These are phyloP conservation scores for Ophiostoma himal-ulmi DNA, from an alignment of 2,329 filamentous ascomycete genomes.

Conservation along the genomic window DNA sequence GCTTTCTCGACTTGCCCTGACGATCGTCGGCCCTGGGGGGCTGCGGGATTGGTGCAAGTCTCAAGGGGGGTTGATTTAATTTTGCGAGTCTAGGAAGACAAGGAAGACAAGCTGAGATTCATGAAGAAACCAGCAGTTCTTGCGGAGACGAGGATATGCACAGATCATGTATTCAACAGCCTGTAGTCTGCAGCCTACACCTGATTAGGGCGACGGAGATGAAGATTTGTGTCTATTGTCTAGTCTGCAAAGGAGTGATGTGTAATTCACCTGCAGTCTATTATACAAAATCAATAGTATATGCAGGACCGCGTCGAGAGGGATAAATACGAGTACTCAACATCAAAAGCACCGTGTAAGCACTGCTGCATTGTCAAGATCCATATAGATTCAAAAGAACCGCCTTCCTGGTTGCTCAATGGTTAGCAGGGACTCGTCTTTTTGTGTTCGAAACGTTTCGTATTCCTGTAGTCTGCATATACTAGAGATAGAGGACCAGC, in stretches of 20 bases:
- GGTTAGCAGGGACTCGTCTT: neutral
- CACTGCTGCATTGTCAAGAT: too few species aligned
- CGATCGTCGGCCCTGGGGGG: conserved; percentile 18
- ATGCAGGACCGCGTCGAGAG: conserved; percentile 9
- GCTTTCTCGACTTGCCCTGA: conserved; percentile 7
- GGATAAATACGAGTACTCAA: neutral
- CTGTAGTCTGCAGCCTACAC: neutral
- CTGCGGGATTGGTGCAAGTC: neutral
- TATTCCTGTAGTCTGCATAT: neutral
- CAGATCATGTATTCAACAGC: neutral
- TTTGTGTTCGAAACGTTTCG: neutral
- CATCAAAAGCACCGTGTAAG: neutral
- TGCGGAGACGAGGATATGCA: neutral
- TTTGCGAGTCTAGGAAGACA: neutral
- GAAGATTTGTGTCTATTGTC: neutral
- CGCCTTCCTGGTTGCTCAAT: neutral
- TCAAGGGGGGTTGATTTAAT: conserved; percentile 14
- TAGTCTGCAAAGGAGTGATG: neutral
- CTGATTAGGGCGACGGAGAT: conserved; percentile 3
- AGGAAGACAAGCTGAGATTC: neutral
- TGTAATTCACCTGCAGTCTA: neutral
- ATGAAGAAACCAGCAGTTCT: too few species aligned
- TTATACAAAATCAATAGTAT: neutral
- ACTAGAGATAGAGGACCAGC: neutral
- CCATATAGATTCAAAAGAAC: neutral